These are phyloP conservation scores for Boletus rufocinnamomeus DNA, from an alignment of 768 basidiomycete species.

Conservation along the genomic window DNA sequence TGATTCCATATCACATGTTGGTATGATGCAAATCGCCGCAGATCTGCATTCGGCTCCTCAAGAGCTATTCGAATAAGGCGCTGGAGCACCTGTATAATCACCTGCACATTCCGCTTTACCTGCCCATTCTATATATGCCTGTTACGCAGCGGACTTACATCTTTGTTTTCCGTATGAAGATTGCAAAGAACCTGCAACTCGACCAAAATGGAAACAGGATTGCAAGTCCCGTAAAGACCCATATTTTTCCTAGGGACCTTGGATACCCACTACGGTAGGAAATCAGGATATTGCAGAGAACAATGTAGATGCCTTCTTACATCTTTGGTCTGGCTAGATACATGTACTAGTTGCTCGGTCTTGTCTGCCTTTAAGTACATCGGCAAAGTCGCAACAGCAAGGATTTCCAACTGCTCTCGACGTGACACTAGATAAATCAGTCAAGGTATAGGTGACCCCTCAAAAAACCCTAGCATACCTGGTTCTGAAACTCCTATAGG, in stretches of 20 bases:
- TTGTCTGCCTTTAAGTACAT: conserved; percentile 9
- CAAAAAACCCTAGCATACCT: conserved; percentile 14
- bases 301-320: conserved; percentile 14
- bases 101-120: conserved; percentile 14
- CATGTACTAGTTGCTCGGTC: conserved; percentile 8
- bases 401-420: conserved; percentile 26
- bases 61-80: conserved; percentile 45
- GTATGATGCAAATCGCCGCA: conserved; percentile 52
- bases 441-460: neutral
- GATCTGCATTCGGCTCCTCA: conserved; percentile 34
- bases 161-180: conserved; percentile 11
- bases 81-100: conserved; percentile 25
- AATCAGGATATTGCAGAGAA: conserved; percentile 4
- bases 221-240: conserved; percentile 5
- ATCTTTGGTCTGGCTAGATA: conserved; percentile 26
- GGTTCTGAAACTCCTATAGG: conserved; percentile 1
- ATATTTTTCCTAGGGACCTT: conserved; percentile 2
- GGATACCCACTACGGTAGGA: conserved; percentile 19
- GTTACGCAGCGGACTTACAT: conserved; percentile 16
- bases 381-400: conserved; percentile 29
- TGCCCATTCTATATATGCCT: neutral
- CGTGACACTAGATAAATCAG: conserved; percentile 19
- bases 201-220: conserved; percentile 27
- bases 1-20: conserved; percentile 59
- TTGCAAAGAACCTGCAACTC: conserved; percentile 28